Evolutionary conservation across 2,329 filamentous ascomycete species (phyloP).

Genomic region (Diaporthe citri): DNA sequence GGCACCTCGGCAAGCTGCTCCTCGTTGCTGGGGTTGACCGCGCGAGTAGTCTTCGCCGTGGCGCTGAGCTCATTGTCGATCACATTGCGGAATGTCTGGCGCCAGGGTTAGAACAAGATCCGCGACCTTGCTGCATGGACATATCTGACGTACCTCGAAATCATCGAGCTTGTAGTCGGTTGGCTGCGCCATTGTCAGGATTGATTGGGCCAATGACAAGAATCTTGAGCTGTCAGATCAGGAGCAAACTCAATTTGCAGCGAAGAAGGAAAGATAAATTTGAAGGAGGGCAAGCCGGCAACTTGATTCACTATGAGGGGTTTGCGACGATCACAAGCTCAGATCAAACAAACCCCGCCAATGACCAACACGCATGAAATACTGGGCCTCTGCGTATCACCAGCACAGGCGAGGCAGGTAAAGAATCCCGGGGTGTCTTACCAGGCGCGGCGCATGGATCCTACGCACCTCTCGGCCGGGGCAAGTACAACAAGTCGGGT

Average conservation of each 20-base stretch:
- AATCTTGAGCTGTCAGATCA: neutral
- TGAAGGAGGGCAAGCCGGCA: neutral
- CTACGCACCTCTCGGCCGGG: neutral
- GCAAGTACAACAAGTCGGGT: neutral
- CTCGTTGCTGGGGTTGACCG: slow-evolving; percentile 51
- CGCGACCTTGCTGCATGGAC: neutral
- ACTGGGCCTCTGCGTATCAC: slow-evolving; percentile 5
- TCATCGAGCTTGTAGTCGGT: slow-evolving; percentile 24
- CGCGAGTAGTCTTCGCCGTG: slow-evolving; percentile 44
- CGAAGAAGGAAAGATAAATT: neutral
- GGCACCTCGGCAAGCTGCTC: slow-evolving; percentile 52
- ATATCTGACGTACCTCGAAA: slow-evolving; percentile 22
- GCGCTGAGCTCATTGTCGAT: slow-evolving; percentile 43
- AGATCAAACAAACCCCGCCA: neutral
- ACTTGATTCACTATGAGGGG: neutral
- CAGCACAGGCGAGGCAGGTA: neutral
- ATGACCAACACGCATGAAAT: slow-evolving; percentile 4
- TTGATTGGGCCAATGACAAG: too few species aligned
- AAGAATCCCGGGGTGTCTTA: neutral
- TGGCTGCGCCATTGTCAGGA: neutral
- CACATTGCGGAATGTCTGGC: slow-evolving; percentile 44
- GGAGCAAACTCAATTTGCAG: neutral
- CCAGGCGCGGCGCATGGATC: too few species aligned
- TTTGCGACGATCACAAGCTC: neutral
- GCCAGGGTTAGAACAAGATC: neutral